A percentile compares a stretch with the other conserved stretches of the same genome.
phyloP scores from a whole-genome alignment of 495 filamentous ascomycete genomes.

The Collariella sp. region DNA sequence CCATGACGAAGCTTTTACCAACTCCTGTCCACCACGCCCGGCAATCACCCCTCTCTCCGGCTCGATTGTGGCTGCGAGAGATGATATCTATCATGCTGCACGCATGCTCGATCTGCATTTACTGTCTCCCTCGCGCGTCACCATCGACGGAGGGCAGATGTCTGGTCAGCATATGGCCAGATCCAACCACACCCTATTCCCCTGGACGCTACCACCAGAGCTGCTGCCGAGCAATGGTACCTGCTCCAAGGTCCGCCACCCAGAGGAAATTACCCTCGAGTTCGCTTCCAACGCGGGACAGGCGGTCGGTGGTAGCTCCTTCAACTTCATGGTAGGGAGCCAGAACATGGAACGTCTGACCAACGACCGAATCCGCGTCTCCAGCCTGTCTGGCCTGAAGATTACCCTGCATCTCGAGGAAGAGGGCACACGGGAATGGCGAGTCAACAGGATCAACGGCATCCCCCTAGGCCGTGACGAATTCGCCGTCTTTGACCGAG shows the following conservation, averaged over 20 bases:
- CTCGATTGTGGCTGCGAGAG: slow-evolving; percentile 71
- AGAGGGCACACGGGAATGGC: slow-evolving; percentile 40
- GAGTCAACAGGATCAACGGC: slow-evolving; percentile 70
- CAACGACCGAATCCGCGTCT: slow-evolving; percentile 66
- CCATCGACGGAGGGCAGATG: slow-evolving; percentile 12
- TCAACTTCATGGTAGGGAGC: slow-evolving; percentile 47
- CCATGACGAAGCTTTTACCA: slow-evolving; percentile 33
- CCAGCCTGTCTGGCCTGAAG: slow-evolving; percentile 67
- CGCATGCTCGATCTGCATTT: slow-evolving; percentile 74
- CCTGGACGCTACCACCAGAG: slow-evolving; percentile 77
- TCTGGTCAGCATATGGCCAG: slow-evolving; percentile 35
- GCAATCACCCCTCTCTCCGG: slow-evolving; percentile 52
- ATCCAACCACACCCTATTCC: slow-evolving; percentile 68
- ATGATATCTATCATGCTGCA: slow-evolving; percentile 88
- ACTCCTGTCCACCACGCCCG: slow-evolving; percentile 55
- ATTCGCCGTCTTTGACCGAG: slow-evolving; percentile 71
- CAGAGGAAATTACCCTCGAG: slow-evolving; percentile 63
- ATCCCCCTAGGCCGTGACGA: slow-evolving; percentile 82
- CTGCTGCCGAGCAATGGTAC: slow-evolving; percentile 66
- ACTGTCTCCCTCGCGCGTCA: slow-evolving; percentile 39
- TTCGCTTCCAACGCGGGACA: slow-evolving; percentile 64
- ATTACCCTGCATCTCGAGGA: slow-evolving; percentile 70
- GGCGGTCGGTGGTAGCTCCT: slow-evolving; percentile 43
- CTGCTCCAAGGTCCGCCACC: slow-evolving; percentile 46
- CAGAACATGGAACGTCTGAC: slow-evolving; percentile 41